Evolutionary conservation across 495 filamentous ascomycete genomes (phyloP).

Genomic region (Lophium mytilinum): DNA sequence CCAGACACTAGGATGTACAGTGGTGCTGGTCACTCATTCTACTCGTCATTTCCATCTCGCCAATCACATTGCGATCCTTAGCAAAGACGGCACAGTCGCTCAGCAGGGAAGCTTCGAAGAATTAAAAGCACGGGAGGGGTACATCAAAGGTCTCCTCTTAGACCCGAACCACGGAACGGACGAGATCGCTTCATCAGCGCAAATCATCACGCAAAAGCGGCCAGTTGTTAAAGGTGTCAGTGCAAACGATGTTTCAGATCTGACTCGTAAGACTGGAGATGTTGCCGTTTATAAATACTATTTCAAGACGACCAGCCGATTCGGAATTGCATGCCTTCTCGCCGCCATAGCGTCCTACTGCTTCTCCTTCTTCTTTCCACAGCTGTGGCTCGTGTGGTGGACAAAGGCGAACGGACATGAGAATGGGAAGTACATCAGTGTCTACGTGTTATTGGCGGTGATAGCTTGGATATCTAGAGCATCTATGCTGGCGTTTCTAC

Average conservation of each 20-base stretch:
- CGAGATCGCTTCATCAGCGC: not conserved
- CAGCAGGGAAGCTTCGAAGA: slow-evolving; percentile 18
- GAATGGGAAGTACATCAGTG: slow-evolving; percentile 40
- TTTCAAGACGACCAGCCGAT: slow-evolving; percentile 18
- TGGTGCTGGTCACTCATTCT: not conserved
- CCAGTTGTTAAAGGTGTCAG: not conserved
- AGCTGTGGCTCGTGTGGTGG: slow-evolving; percentile 1
- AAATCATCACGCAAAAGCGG: not conserved
- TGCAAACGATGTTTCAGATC: not conserved
- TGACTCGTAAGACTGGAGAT: slow-evolving; percentile 22
- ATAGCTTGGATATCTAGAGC: slow-evolving; percentile 31
- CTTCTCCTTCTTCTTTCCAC: slow-evolving; percentile 19
- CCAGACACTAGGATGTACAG: not conserved
- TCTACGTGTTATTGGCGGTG: slow-evolving; percentile 47
- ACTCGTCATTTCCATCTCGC: slow-evolving; percentile 4
- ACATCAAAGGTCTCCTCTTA: not conserved
- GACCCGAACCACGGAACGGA: not conserved
- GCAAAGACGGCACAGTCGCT: slow-evolving; percentile 3
- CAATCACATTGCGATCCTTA: slow-evolving; percentile 21
- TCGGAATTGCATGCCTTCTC: slow-evolving; percentile 26
- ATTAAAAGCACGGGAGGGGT: slow-evolving; percentile 3
- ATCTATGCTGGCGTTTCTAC: slow-evolving; percentile 33
- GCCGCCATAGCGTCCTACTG: slow-evolving; percentile 27
- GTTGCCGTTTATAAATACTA: slow-evolving; percentile 26
- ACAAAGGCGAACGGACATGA: not conserved